These are phyloP conservation scores for Lasiosphaeris hirsuta DNA, from an alignment of 495 filamentous ascomycete species.

Conservation along the genomic window DNA sequence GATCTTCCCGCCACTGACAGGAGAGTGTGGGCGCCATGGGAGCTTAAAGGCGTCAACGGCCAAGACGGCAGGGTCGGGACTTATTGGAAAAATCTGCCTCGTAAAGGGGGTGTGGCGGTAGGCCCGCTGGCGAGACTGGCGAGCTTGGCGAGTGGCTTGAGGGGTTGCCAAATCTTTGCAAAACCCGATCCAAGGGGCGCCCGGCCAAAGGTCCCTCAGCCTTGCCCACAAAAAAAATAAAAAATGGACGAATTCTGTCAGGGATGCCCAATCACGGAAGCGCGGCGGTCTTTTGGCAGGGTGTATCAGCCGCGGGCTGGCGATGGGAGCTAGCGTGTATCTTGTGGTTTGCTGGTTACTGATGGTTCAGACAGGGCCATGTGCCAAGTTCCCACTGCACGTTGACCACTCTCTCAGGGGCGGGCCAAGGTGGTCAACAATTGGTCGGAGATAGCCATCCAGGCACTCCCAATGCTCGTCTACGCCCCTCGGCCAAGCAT, in stretches of 20 bases:
- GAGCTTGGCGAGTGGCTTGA: background rate
- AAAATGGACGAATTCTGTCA: background rate
- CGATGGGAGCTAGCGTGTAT: too few relatives aligned
- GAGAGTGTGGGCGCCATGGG: background rate
- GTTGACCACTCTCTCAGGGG: too few relatives aligned
- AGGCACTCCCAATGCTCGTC: too few relatives aligned
- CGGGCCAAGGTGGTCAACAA: background rate
- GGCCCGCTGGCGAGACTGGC: background rate
- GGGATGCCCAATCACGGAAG: background rate
- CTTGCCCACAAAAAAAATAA: background rate
- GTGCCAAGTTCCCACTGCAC: too few relatives aligned
- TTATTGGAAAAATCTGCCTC: background rate
- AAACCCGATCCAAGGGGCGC: too few relatives aligned
- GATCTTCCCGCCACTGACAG: background rate
- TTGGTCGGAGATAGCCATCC: background rate
- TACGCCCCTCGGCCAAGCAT: background rate
- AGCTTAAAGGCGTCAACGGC: constrained; percentile 1
- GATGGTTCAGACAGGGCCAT: too few relatives aligned
- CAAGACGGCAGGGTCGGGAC: background rate
- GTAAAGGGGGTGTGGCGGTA: constrained; percentile 2
- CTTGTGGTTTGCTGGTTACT: too few relatives aligned
- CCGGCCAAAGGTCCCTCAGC: background rate
- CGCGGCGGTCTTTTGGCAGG: background rate
- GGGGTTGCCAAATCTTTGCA: too few relatives aligned
- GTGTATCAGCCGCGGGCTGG: too few relatives aligned